Percentiles rank a stretch among this genome's conserved stretches.
These are phyloP conservation scores for Venturia effusa DNA, from an alignment of 2,329 filamentous ascomycete species.

Conservation along the genomic window DNA sequence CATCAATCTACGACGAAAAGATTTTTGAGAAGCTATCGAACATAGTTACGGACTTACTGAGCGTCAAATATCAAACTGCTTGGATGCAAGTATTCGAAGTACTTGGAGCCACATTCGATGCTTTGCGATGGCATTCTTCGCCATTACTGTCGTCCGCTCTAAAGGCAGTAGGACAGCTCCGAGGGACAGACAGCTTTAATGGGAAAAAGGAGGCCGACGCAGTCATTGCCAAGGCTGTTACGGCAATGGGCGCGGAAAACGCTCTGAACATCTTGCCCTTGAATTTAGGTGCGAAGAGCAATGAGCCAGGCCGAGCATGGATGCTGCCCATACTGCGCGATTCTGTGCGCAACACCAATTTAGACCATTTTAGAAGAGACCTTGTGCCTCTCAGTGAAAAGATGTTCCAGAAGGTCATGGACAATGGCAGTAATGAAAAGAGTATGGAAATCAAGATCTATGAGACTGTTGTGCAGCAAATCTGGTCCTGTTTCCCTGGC, in stretches of 20 bases:
- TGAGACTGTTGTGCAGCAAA: slow-evolving; percentile 89
- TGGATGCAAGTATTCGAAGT: slow-evolving; percentile 94
- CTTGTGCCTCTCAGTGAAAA: slow-evolving; percentile 81
- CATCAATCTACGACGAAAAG: slow-evolving; percentile 89
- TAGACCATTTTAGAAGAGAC: slow-evolving; percentile 75
- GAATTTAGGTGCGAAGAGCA: slow-evolving; percentile 49
- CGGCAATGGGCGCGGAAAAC: slow-evolving; percentile 79
- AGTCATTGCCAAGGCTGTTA: slow-evolving; percentile 77
- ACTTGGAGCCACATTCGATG: slow-evolving; percentile 75
- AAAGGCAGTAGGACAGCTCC: slow-evolving; percentile 73
- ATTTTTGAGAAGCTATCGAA: slow-evolving; percentile 70
- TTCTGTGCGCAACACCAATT: slow-evolving; percentile 75
- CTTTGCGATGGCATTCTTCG: slow-evolving; percentile 71
- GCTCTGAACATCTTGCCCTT: slow-evolving; percentile 75
- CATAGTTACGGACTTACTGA: slow-evolving; percentile 63
- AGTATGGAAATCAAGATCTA: slow-evolving; percentile 97
- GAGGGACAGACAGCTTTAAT: slow-evolving; percentile 76
- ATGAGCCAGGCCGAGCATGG: slow-evolving; percentile 83
- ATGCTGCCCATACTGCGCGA: slow-evolving; percentile 85
- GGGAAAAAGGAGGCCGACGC: slow-evolving; percentile 93
- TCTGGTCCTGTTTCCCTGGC: slow-evolving; percentile 86
- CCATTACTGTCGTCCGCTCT: slow-evolving; percentile 68
- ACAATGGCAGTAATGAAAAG: slow-evolving; percentile 73
- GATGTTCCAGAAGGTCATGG: slow-evolving; percentile 80
- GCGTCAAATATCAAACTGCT: slow-evolving; percentile 83